Evolutionary conservation across 2,329 filamentous ascomycete species (phyloP).

Genomic region (Fusarium paranaense): DNA sequence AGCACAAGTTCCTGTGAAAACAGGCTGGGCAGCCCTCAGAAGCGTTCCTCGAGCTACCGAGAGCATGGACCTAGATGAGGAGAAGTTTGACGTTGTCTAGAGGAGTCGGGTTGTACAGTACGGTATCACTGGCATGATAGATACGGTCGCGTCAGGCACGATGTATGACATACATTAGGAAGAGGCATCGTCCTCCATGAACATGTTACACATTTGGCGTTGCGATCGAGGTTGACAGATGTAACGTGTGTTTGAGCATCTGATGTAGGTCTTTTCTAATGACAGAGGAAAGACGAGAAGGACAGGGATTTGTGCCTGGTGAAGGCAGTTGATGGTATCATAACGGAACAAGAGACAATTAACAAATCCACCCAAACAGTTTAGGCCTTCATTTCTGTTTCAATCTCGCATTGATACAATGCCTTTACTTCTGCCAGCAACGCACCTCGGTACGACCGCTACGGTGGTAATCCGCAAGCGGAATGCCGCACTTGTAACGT

Average conservation of each 20-base stretch:
- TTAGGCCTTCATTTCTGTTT: not conserved
- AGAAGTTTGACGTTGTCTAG: slow-evolving; percentile 50
- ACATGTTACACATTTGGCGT: not conserved
- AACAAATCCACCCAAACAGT: not conserved
- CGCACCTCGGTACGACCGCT: slow-evolving; percentile 36
- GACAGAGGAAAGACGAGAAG: not conserved
- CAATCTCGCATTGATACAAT: not conserved
- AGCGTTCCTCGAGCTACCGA: slow-evolving; percentile 37
- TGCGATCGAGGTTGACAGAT: not conserved
- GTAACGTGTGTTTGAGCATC: not conserved
- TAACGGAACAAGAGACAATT: not conserved
- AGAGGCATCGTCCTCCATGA: not conserved
- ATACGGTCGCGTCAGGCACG: not conserved
- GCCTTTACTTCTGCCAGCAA: slow-evolving; percentile 9
- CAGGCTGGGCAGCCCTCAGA: slow-evolving; percentile 48
- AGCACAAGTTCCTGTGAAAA: slow-evolving; percentile 38
- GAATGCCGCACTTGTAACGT: slow-evolving; percentile 28
- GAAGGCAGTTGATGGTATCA: slow-evolving; percentile 16
- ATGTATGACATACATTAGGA: not conserved
- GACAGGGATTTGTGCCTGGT: not conserved
- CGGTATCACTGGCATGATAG: slow-evolving; percentile 19
- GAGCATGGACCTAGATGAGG: slow-evolving; percentile 48
- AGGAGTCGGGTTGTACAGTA: not conserved
- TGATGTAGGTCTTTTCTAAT: not conserved
- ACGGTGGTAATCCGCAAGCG: slow-evolving; percentile 37